Evolutionary conservation across 169 alveolate genomes (phyloP), one percentile per base, ranked within the genome.

Genomic region (Cryptosporidium felis): DNA sequence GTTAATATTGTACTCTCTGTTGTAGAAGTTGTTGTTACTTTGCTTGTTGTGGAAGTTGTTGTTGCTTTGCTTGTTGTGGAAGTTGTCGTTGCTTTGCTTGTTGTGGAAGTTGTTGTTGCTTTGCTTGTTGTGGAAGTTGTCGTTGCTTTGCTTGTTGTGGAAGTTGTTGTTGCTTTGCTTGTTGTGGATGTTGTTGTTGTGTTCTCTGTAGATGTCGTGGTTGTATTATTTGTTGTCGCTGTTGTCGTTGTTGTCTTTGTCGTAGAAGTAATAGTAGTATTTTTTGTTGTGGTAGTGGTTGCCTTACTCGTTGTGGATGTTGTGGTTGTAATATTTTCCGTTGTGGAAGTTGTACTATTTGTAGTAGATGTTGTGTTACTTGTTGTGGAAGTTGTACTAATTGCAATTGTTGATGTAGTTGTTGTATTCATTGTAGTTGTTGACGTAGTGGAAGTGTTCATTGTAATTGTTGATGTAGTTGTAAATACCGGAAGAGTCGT

Each of bases 371-470:
- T 14, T 49, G 60, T 28, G 26, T 49, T 2, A 0, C 6, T 32
- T 5, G 60, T 49, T 16, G 60, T 49, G 0, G 60, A 21, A 0
- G 60, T 49, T 16, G 60, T 49, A 32, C 9, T 3, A 6, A 32
- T 14, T 2, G 18, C 18, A 1, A 49, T 18, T n/a, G 60, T 14
- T 10, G 18, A 49, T 1, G 1, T n/a, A 0, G 60, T 49, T 16
- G 60, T 49, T 16, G 60, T 49, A n/a, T n/a, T n/a, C n/a, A n/a
- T n/a, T 10, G 60, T 16, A 5, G 80, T 62, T 62, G 80, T 34
- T 40, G 6, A n/a, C n/a, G n/a, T n/a, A n/a, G n/a, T n/a, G n/a
- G n/a, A n/a, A n/a, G n/a, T n/a, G n/a, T n/a, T n/a, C n/a, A n/a
- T n/a, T n/a, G 66, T 61, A 9, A 56, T 0, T 16, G 23, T 53